Conservation (phyloP, 495 filamentous ascomycete genomes). For the Aspergillus indologenus region DNA sequence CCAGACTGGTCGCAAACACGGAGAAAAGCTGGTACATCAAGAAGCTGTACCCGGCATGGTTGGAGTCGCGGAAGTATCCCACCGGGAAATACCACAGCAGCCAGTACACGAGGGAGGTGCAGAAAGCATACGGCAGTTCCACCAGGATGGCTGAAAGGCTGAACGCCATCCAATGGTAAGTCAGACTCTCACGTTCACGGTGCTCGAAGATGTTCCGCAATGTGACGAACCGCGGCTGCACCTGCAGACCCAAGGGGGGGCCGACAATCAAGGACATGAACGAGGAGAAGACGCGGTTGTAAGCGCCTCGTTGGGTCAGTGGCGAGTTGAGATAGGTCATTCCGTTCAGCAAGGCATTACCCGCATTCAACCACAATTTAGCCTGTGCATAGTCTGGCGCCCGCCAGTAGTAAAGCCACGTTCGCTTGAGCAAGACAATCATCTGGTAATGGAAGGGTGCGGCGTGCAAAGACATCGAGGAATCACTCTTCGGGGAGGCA, state of each 20-base stretch:
- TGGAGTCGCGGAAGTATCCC: slow-evolving; percentile 11
- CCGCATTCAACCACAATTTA: slow-evolving; percentile 13
- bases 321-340: slow-evolving; percentile 17
- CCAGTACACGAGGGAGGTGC: slow-evolving; percentile 36
- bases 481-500: too few relatives aligned
- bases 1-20: slow-evolving; percentile 16
- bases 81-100: slow-evolving; percentile 42
- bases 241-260: slow-evolving; percentile 34
- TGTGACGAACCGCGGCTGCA: slow-evolving; percentile 41
- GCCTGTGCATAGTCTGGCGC: slow-evolving; percentile 9
- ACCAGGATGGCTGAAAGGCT: slow-evolving; percentile 36
- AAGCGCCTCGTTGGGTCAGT: slow-evolving; percentile 26
- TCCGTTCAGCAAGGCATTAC: slow-evolving; percentile 18
- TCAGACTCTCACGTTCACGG: slow-evolving; percentile 36
- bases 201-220: slow-evolving; percentile 35
- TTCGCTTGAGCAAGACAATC: slow-evolving; percentile 5
- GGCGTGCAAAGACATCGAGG: slow-evolving; percentile 8
- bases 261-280: slow-evolving; percentile 31
- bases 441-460: slow-evolving; percentile 9
- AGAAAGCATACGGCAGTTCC: slow-evolving; percentile 40
- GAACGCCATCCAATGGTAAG: slow-evolving; percentile 47
- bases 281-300: slow-evolving; percentile 8
- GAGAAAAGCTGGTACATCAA: slow-evolving; percentile 17
- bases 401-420: slow-evolving; percentile 13
- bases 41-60: slow-evolving; percentile 17